Conservation (phyloP, 805 yeast genomes). For the Brettanomyces sp. region DNA sequence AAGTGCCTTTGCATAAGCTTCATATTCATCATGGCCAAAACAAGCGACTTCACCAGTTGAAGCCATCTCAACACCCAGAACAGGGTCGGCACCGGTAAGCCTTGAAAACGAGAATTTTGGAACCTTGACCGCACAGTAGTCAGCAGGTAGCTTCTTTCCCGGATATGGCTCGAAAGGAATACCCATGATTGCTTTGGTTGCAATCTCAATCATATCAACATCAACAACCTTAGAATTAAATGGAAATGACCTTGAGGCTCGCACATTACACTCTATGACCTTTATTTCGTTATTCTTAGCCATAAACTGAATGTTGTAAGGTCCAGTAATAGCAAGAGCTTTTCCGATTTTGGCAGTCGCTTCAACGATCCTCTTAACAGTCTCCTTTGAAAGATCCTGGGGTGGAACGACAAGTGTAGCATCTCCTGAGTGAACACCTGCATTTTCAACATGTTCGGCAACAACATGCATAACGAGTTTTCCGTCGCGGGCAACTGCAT, state of each 20-base stretch:
- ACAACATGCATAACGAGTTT: slow-evolving; percentile 94
- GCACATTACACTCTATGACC: slow-evolving; percentile 96
- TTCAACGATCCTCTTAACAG: slow-evolving; percentile 82
- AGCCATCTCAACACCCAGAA: slow-evolving; percentile 97
- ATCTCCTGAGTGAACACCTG: slow-evolving; percentile 99
- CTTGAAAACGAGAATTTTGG: slow-evolving; percentile 97
- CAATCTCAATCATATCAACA: slow-evolving; percentile 92
- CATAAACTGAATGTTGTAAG: slow-evolving; percentile 93
- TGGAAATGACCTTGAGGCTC: slow-evolving; percentile 99
- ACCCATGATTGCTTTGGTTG: slow-evolving; percentile 91
- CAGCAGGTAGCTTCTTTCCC: slow-evolving; percentile 76
- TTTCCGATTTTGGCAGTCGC: slow-evolving; percentile 95
- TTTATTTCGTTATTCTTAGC: slow-evolving; percentile 93
- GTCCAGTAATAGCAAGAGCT: slow-evolving; percentile 94
- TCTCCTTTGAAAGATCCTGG: slow-evolving; percentile 86
- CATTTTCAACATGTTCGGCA: slow-evolving; percentile 97
- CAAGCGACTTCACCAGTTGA: slow-evolving; percentile 99
- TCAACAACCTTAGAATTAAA: slow-evolving; percentile 96
- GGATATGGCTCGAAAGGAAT: slow-evolving; percentile 86
- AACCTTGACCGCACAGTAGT: slow-evolving; percentile 92
- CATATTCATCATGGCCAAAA: slow-evolving; percentile 92
- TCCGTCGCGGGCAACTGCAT: slow-evolving; percentile 95
- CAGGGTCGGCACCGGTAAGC: slow-evolving; percentile 96
- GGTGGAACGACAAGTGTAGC: slow-evolving; percentile 97
- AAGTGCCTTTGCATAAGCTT: slow-evolving; percentile 91